Base-by-base conservation (phyloP, 2,329 filamentous ascomycete genomes). In the Acrodontium crateriforme region DNA sequence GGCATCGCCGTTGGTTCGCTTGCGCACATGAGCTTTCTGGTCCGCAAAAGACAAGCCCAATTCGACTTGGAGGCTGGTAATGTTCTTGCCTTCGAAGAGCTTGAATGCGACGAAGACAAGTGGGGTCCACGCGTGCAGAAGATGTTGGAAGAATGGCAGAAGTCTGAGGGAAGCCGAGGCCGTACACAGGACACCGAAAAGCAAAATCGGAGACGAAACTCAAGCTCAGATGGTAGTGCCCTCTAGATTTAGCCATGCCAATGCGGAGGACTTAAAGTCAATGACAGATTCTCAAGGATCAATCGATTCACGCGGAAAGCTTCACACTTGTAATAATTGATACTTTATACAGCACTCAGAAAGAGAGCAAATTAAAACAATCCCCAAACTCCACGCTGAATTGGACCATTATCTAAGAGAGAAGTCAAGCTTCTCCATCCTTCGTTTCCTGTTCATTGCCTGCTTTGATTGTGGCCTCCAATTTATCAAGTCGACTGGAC, bases 1-100 rank as follows among this genome's bases (percentile, higher is more conserved):
- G 89, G 87, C 13, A 64, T 74, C 40, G 83, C 82, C 41, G 66
- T 94, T 9, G 74, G 71, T 28, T 92, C 83, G 9, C 74, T 81
- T 14, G 89, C 70, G 18, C 65, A 89, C 40, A 95, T 98, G 87
- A 73, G 80, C 13, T 74, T 79, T 42, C 69, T 98, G 12, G 69
- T 78, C 31, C 76, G 89, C 30, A 78, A 73, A 3, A 71, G 79
- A 28, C 89, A 98, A 56, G 80, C 74, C 11, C 71, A 83, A 36
- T 95, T 91, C 46, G n/a, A n/a, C n/a, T n/a, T n/a, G n/a, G 67
- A 69, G 31, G 59, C 93, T 1, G 74, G 71, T 2, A 85, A 81
- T 47, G 78, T 83, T 29, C 54, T 94, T 12, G 78, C 89, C 42
- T 92, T 79, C 49, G 62, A 71, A 8, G 82, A 92, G 38, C 57